phyloP scores from a whole-genome alignment of 257 asterid species.

The Salvia rosmarinus region DNA sequence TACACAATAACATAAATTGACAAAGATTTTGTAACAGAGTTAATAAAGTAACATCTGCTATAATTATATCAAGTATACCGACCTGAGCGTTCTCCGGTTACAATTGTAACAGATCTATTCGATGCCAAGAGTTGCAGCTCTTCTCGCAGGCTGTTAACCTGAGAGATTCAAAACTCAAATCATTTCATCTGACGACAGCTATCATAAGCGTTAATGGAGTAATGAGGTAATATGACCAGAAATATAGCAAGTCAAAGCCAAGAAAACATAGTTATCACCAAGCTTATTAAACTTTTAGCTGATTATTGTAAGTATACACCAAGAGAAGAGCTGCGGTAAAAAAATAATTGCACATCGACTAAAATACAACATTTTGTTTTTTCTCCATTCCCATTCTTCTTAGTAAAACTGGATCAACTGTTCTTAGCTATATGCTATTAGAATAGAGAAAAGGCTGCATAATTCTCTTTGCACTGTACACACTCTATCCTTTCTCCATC shows the following conservation, averaged over 20 bases:
- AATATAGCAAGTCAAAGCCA: conserved; percentile 1
- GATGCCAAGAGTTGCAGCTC: conserved; percentile 75
- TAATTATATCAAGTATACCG: conserved; percentile 21
- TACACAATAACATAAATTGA: neutral
- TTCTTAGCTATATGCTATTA: neutral
- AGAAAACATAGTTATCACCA: neutral
- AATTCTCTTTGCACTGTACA: conserved; percentile 18
- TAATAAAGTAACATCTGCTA: conserved; percentile 5
- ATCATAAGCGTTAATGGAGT: neutral
- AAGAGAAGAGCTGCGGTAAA: conserved; percentile 6
- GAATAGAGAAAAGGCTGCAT: neutral
- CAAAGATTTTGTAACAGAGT: conserved; percentile 15
- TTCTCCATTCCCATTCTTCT: conserved; percentile 4
- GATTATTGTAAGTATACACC: conserved; percentile 5
- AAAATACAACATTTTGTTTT: neutral
- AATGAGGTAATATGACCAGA: neutral
- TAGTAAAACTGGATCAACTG: neutral
- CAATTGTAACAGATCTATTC: conserved; percentile 66
- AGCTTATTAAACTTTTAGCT: neutral
- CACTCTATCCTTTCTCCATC: neutral
- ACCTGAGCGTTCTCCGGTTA: conserved; percentile 85
- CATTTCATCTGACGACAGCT: conserved; percentile 14
- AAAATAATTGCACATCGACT: neutral
- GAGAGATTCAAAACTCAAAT: conserved; percentile 32
- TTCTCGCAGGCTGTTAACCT: conserved; percentile 81